phyloP scores from a whole-genome alignment of 108 stramenopile genomes.

The Stephanodiscus triporus region DNA sequence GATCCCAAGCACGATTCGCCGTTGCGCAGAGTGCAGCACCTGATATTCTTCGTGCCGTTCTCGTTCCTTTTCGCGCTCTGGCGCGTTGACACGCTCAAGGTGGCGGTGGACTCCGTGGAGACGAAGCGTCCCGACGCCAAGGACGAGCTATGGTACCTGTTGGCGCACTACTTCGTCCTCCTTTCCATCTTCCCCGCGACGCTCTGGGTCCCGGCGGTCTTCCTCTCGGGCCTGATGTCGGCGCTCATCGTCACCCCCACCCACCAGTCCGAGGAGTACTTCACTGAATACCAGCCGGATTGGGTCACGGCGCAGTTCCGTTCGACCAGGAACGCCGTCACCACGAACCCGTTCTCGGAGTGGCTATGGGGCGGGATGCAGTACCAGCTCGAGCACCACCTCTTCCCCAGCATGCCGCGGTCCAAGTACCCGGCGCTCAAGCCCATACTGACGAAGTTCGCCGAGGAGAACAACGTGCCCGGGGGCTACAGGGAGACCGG shows the following conservation, averaged over 20 bases:
- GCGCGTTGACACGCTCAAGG: constrained; percentile 85
- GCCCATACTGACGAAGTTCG: constrained; percentile 81
- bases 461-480: constrained; percentile 89
- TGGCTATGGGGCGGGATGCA: constrained; percentile 97
- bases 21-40: constrained; percentile 91
- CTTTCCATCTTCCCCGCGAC: constrained; percentile 72
- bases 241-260: constrained; percentile 94
- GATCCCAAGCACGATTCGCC: constrained; percentile 83
- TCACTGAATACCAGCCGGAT: constrained; percentile 83
- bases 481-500: constrained; percentile 85
- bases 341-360: constrained; percentile 84
- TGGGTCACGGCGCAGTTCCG: constrained; percentile 92
- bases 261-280: constrained; percentile 91
- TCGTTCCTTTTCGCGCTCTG: constrained; percentile 88
- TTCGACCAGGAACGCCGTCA: constrained; percentile 90
- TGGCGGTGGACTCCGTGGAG: constrained; percentile 74
- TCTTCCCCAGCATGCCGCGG: constrained; percentile 95
- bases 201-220: constrained; percentile 86
- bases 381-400: constrained; percentile 95
- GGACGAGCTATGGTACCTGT: constrained; percentile 67
- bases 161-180: constrained; percentile 80
- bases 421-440: constrained; percentile 82
- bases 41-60: constrained; percentile 83
- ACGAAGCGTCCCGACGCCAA: constrained; percentile 75
- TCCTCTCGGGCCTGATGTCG: constrained; percentile 86